phyloP scores from a whole-genome alignment of 768 basidiomycete species.

The Xerocomellus dryophilus region DNA sequence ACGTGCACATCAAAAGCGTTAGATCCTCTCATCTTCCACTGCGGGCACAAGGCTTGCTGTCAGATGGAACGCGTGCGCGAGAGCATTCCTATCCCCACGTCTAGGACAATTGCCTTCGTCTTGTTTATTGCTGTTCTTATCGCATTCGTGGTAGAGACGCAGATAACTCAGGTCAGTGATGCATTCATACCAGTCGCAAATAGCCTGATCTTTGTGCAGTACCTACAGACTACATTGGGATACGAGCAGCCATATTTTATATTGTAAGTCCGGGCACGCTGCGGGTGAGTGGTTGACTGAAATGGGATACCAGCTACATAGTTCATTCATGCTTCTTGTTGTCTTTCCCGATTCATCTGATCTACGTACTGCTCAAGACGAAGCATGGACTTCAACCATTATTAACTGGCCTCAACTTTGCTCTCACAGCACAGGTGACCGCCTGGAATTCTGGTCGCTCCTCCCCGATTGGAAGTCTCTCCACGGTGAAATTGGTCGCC shows the following conservation, averaged over 20 bases:
- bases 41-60: too few relatives aligned
- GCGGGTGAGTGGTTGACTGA: background rate
- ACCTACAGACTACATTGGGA: constrained; percentile 71
- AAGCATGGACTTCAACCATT: constrained; percentile 48
- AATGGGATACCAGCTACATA: constrained; percentile 55
- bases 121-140: constrained; percentile 61
- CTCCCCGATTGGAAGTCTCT: constrained; percentile 20
- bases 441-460: constrained; percentile 5
- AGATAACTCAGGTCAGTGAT: constrained; percentile 64
- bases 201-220: constrained; percentile 40
- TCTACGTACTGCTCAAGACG: constrained; percentile 55
- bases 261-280: constrained; percentile 52
- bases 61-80: constrained; percentile 7
- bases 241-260: constrained; percentile 89
- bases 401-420: constrained; percentile 48
- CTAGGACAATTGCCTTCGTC: constrained; percentile 44
- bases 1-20: constrained; percentile 4
- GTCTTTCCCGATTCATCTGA: constrained; percentile 79
- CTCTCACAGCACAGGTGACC: constrained; percentile 37
- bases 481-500: constrained; percentile 35
- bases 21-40: background rate
- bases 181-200: background rate
- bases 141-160: constrained; percentile 75
- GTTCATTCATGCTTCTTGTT: constrained; percentile 81
- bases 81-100: background rate